phyloP scores from a whole-genome alignment of 169 alveolate genomes.

The Cryptosporidium ubiquitum region DNA sequence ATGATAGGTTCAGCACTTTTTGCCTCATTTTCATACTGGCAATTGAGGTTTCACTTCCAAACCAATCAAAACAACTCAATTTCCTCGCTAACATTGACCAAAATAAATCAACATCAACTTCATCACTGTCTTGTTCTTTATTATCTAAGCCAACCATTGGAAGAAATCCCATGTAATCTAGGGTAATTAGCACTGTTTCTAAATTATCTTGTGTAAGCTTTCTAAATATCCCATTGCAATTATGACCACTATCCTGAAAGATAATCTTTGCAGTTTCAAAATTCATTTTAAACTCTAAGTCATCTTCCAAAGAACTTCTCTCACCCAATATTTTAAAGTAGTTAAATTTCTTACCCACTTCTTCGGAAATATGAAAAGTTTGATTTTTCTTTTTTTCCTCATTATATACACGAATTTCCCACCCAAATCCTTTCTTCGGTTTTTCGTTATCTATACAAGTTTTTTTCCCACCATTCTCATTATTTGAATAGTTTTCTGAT shows the following conservation, averaged over 20 bases:
- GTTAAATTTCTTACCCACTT: constrained; percentile 36
- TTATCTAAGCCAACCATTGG: constrained; percentile 58
- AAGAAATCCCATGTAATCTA: constrained; percentile 56
- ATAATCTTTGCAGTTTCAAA: constrained; percentile 38
- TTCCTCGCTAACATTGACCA: constrained; percentile 72
- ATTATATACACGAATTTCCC: constrained; percentile 55
- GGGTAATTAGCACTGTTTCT: constrained; percentile 11
- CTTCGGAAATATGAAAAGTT: constrained; percentile 28
- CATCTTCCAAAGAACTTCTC: not conserved
- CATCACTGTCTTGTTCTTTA: not conserved
- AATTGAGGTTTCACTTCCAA: constrained; percentile 32
- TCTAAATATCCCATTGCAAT: constrained; percentile 23
- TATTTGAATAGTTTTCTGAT: not conserved
- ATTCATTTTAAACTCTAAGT: not conserved
- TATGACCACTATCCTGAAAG: constrained; percentile 18
- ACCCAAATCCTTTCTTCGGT: constrained; percentile 27
- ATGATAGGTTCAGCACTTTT: constrained; percentile 8
- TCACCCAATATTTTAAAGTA: constrained; percentile 31
- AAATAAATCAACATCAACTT: constrained; percentile 25
- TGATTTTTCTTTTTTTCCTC: constrained; percentile 13
- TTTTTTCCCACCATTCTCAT: not conserved
- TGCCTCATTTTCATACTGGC: constrained; percentile 16
- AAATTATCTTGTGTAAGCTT: constrained; percentile 18
- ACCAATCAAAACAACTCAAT: constrained; percentile 68
- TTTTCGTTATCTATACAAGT: not conserved